Conservation (phyloP, 1,284 basidiomycete species). For the Sporisorium scitamineum region DNA sequence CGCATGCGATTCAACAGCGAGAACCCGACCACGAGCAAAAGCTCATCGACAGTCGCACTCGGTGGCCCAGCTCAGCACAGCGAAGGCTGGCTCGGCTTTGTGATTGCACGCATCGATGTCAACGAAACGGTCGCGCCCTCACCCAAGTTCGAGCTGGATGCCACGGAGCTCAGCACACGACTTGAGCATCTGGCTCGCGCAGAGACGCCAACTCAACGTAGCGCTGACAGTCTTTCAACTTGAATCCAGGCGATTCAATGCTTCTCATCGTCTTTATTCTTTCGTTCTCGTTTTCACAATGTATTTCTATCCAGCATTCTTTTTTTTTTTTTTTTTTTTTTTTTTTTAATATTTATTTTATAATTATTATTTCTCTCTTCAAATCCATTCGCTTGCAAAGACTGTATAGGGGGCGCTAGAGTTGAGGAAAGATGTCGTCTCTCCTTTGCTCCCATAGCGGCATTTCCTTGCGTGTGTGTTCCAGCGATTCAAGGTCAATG, state of each 20-base stretch:
- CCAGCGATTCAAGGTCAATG: conserved; percentile 58
- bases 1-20: conserved; percentile 42
- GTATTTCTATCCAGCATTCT: conserved; percentile 24
- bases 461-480: conserved; percentile 61
- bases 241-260: not conserved
- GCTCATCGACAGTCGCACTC: not conserved
- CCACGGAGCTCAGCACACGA: conserved; percentile 24
- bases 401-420: conserved; percentile 9
- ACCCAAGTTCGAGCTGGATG: conserved; percentile 34
- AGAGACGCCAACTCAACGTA: not conserved
- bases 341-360: too few species aligned
- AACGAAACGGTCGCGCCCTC: not conserved
- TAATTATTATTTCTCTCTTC: too few species aligned
- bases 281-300: conserved; percentile 1
- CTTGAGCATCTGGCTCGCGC: conserved; percentile 23
- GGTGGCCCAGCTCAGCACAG: conserved; percentile 7
- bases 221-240: not conserved
- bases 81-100: conserved; percentile 43
- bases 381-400: not conserved
- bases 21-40: conserved; percentile 18
- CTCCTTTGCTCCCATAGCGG: conserved; percentile 65
- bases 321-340: too few species aligned
- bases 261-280: not conserved
- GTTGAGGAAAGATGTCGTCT: conserved; percentile 58
- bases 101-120: conserved; percentile 36